phyloP scores from a whole-genome alignment of 1,284 basidiomycete genomes.

The Cutaneotrichosporon cutaneum region DNA sequence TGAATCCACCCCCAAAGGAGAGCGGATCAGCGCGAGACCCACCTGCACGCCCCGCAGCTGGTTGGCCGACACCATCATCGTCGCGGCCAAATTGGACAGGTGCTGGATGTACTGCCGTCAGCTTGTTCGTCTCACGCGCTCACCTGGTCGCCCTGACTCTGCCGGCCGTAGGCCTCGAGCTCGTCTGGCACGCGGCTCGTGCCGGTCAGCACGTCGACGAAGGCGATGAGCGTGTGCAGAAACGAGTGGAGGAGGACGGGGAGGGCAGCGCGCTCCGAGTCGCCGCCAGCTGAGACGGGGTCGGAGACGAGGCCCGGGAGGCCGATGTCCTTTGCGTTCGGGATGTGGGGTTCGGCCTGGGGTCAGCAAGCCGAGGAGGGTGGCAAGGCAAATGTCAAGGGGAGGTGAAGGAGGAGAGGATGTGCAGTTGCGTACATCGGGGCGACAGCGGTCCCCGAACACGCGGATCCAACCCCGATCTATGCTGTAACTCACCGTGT shows the following conservation, averaged over 20 bases:
- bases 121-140: conserved; percentile 10
- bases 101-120: conserved; percentile 48
- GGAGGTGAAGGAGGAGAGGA: not conserved
- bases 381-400: not conserved
- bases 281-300: conserved; percentile 21
- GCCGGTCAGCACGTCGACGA: conserved; percentile 42
- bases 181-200: conserved; percentile 44
- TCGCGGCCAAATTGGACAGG: conserved; percentile 44
- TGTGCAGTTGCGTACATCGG: too few species aligned
- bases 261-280: conserved; percentile 26
- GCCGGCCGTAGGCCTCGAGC: conserved; percentile 34
- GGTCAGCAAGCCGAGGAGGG: not conserved
- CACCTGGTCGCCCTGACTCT: conserved; percentile 49
- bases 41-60: conserved; percentile 43
- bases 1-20: too few species aligned
- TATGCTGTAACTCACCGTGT: conserved; percentile 32
- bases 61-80: conserved; percentile 49
- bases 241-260: conserved; percentile 44
- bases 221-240: conserved; percentile 44
- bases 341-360: conserved; percentile 40
- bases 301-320: conserved; percentile 32
- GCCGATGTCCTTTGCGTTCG: conserved; percentile 36
- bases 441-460: too few species aligned
- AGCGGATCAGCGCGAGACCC: not conserved
- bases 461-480: not conserved